Conservation (phyloP, 805 yeast genomes). For the Komagataella pastoris region DNA sequence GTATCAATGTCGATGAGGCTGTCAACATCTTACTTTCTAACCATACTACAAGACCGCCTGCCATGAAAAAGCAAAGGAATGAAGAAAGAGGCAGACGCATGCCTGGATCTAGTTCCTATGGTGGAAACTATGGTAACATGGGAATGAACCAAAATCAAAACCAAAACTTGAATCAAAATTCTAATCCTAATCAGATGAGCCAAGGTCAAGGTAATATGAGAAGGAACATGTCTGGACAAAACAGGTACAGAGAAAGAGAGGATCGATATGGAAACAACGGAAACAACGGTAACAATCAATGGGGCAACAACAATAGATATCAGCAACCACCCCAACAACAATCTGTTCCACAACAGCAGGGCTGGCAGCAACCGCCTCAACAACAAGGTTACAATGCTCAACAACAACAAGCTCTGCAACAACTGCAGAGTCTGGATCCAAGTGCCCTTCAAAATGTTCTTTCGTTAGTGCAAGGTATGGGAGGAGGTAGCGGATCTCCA, state of each 20-base stretch:
- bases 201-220: slow-evolving; percentile 6
- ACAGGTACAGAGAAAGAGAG: slow-evolving; percentile 1
- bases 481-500: background rate
- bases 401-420: slow-evolving; percentile 1
- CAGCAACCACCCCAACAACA: slow-evolving; percentile 10
- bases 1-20: slow-evolving; percentile 54
- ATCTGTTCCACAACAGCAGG: slow-evolving; percentile 5
- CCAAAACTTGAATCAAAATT: slow-evolving; percentile 2
- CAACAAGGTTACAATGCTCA: slow-evolving; percentile 1
- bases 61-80: slow-evolving; percentile 3
- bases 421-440: background rate
- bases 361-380: slow-evolving; percentile 5
- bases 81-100: slow-evolving; percentile 4
- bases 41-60: slow-evolving; percentile 22
- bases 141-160: slow-evolving; percentile 1
- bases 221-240: slow-evolving; percentile 5
- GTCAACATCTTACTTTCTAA: slow-evolving; percentile 33
- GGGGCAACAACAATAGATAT: slow-evolving; percentile 2
- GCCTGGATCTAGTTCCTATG: slow-evolving; percentile 3
- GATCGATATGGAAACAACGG: slow-evolving; percentile 1
- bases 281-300: slow-evolving; percentile 1
- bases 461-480: background rate
- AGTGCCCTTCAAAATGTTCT: background rate
- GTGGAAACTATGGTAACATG: slow-evolving; percentile 4
- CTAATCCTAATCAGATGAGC: background rate